phyloP scores from a whole-genome alignment of 306 rosid genomes.

The Macrotyloma uniflorum region DNA sequence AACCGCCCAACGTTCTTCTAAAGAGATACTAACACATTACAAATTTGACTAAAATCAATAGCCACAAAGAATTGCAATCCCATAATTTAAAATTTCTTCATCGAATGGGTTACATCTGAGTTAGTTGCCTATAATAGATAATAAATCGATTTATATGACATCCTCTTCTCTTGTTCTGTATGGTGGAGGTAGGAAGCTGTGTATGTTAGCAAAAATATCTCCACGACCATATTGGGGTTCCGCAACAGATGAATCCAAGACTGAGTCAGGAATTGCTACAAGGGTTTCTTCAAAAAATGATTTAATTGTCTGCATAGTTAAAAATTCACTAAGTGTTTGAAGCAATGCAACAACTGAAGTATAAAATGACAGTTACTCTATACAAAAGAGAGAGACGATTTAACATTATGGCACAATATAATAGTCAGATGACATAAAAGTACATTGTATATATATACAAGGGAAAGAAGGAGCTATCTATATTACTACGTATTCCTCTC shows the following conservation, averaged over 20 bases:
- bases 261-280: slow-evolving; percentile 77
- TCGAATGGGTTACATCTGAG: slow-evolving; percentile 15
- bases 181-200: slow-evolving; percentile 66
- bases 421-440: background rate
- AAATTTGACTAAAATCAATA: slow-evolving; percentile 5
- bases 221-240: slow-evolving; percentile 52
- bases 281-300: slow-evolving; percentile 88
- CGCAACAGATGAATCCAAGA: slow-evolving; percentile 71
- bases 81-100: slow-evolving; percentile 6
- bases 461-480: background rate
- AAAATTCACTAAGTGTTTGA: slow-evolving; percentile 35
- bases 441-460: background rate
- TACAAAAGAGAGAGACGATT: slow-evolving; percentile 9
- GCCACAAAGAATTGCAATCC: slow-evolving; percentile 11
- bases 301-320: slow-evolving; percentile 69
- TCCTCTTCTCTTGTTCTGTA: slow-evolving; percentile 54
- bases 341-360: slow-evolving; percentile 30
- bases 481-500: background rate
- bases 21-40: background rate
- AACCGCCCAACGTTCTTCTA: slow-evolving; percentile 30
- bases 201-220: slow-evolving; percentile 66
- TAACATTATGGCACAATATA: slow-evolving; percentile 14
- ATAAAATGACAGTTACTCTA: slow-evolving; percentile 6
- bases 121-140: slow-evolving; percentile 9
- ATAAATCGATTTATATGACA: background rate